Conservation (phyloP, 441 rosid genomes). For the Melastoma candidum region DNA sequence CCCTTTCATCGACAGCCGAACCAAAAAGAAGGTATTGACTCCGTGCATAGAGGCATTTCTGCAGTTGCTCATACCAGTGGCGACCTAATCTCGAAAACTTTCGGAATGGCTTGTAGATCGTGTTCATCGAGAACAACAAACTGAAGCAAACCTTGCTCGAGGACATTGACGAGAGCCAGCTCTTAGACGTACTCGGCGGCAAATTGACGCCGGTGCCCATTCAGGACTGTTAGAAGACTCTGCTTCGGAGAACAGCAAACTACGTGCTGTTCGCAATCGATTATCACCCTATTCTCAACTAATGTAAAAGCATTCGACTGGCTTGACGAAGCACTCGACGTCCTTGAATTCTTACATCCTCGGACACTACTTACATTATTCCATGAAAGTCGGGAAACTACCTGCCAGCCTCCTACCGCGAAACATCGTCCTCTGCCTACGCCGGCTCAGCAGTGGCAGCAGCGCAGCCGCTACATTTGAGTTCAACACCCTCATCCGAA, state of each 20-base stretch:
- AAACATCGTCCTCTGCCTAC: not conserved
- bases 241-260: too few species aligned
- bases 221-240: constrained; percentile 28
- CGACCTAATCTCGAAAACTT: too few species aligned
- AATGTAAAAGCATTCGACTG: too few species aligned
- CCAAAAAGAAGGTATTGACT: constrained; percentile 61
- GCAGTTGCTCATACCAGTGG: too few species aligned
- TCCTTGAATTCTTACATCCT: too few species aligned
- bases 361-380: too few species aligned
- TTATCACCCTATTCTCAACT: too few species aligned
- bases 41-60: not conserved
- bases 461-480: constrained; percentile 25
- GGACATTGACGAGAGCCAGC: constrained; percentile 70
- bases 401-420: too few species aligned
- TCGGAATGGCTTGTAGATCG: constrained; percentile 31
- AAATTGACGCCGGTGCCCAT: constrained; percentile 50
- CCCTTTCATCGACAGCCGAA: constrained; percentile 73
- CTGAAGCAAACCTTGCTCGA: constrained; percentile 41
- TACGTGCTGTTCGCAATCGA: too few species aligned
- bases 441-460: constrained; percentile 19
- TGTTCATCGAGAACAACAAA: constrained; percentile 67
- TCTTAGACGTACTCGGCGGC: constrained; percentile 70
- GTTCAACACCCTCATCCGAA: constrained; percentile 36
- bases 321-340: too few species aligned
- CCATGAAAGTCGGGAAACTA: too few species aligned